phyloP scores from a whole-genome alignment of 208 protist genomes.

The Trypanosoma congolense region DNA sequence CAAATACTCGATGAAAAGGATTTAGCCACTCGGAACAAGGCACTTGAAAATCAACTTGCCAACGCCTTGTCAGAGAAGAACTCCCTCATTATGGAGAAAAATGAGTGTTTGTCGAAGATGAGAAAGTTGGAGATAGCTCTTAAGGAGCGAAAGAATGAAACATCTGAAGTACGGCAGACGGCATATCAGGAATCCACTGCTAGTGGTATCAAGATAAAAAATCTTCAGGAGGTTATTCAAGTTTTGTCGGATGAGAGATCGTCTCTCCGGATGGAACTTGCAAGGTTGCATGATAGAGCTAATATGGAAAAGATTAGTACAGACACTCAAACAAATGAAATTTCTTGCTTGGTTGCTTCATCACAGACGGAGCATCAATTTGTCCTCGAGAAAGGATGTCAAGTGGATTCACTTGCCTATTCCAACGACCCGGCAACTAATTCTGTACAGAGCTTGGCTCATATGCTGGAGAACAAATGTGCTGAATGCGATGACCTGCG shows the following conservation, averaged over 20 bases:
- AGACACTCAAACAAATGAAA: conserved; percentile 22
- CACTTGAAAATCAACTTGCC: conserved; percentile 69
- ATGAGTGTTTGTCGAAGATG: conserved; percentile 42
- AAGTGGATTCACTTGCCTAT: conserved; percentile 22
- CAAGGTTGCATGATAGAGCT: conserved; percentile 1
- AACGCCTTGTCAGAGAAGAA: conserved; percentile 60
- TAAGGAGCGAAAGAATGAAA: conserved; percentile 36
- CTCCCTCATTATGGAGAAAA: conserved; percentile 45
- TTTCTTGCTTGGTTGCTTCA: conserved; percentile 2
- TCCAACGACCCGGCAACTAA: conserved; percentile 23
- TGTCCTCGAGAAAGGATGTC: conserved; percentile 28
- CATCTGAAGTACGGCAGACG: conserved; percentile 26
- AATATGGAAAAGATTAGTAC: conserved; percentile 12
- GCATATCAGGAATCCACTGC: conserved; percentile 20
- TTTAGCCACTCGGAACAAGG: conserved; percentile 40
- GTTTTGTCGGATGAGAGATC: conserved; percentile 24
- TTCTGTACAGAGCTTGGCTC: conserved; percentile 31
- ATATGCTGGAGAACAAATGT: conserved; percentile 60
- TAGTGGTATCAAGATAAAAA: conserved; percentile 19
- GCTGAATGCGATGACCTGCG: conserved; percentile 63
- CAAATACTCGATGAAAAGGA: conserved; percentile 27
- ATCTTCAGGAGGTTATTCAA: conserved; percentile 27
- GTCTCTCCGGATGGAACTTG: conserved; percentile 19
- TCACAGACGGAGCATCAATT: conserved; percentile 11
- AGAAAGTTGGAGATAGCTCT: conserved; percentile 46